Base-by-base conservation (phyloP, 2,329 filamentous ascomycete genomes). In the Septoria linicola region DNA sequence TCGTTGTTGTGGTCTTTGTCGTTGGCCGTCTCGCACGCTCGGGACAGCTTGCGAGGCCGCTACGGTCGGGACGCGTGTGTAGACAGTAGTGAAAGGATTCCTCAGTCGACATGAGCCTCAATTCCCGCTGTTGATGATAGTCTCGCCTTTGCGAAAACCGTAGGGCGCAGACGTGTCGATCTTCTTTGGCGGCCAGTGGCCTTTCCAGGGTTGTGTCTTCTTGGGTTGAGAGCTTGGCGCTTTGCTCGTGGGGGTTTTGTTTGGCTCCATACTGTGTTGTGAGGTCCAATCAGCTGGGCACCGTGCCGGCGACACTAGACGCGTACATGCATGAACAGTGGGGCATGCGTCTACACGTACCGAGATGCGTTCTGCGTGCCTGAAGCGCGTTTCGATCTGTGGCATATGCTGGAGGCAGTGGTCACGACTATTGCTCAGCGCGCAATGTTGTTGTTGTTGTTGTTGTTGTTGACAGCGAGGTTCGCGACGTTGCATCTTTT, bases 91-190 rank as follows among this genome's bases (percentile, higher is more conserved):
- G n/a, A n/a, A n/a, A 13, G 20, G 16, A 5, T 40, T 13, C 5
- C 31, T 34, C n/a, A 5, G 31, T 6, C 31, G 14, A 10, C 3
- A n/a, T n/a, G n/a, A n/a, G 10, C 14, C 5, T 52, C 21, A 52
- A 27, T 52, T 52, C 4, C 49, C 49, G 17, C 27, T 37, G 30
- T 52, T 52, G 49, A 52, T 21, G n/a, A 52, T 52, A 2, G 36
- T 52, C 21, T 52, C 42, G 25, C 49, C 49, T n/a, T 52, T 52
- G 21, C 39, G 30, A 30, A 52, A 52, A 5, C 49, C 49, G 16
- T 52, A 52, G 2, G 49, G 49, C 1, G 49, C 49, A 14, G 36
- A 41, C 4, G 35, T 37, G 27, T 52, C 49, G 17, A 52, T 20
- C 0, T 11, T 10, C 21, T 52, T 52, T 10, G 49, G 49, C 1